Evolutionary conservation across 2,329 filamentous ascomycete genomes (phyloP).

Genomic region (Peltaster fructicola): DNA sequence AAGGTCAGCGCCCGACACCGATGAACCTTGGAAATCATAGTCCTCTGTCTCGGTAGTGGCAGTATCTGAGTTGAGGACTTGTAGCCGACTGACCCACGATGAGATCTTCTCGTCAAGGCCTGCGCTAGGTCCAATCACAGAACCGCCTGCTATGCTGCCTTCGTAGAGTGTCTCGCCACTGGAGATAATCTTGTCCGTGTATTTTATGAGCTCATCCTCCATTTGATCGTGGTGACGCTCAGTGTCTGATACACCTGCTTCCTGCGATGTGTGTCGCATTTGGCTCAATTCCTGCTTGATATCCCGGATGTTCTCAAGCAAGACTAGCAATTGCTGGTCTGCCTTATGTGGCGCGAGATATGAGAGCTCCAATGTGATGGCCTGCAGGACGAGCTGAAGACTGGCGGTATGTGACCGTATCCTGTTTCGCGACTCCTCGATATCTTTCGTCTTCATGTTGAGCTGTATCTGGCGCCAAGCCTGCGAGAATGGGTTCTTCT

Average conservation of each 20-base stretch:
- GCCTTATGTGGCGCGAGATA: conserved; percentile 5
- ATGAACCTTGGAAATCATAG: too few species aligned
- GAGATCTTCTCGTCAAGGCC: conserved; percentile 3
- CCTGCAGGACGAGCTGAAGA: conserved; percentile 5
- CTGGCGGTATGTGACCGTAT: conserved; percentile 6
- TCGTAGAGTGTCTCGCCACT: conserved; percentile 5
- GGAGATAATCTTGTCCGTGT: conserved; percentile 4
- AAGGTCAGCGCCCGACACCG: too few species aligned
- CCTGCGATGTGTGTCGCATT: conserved; percentile 1
- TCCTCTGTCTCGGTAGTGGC: too few species aligned
- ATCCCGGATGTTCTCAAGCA: conserved; percentile 2
- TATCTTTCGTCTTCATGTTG: conserved; percentile 6
- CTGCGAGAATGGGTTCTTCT: conserved; percentile 3
- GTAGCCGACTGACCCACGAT: too few species aligned
- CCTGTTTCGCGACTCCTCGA: conserved; percentile 4
- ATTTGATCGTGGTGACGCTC: not conserved
- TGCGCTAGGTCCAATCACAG: conserved; percentile 2
- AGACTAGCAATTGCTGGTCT: conserved; percentile 5
- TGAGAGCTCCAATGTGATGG: conserved; percentile 5
- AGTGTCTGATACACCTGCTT: conserved; percentile 1
- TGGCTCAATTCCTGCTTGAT: conserved; percentile 4
- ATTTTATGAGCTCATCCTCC: conserved; percentile 3
- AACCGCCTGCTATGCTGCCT: conserved; percentile 5
- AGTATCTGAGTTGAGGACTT: too few species aligned
- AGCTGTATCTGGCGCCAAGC: conserved; percentile 6